These are phyloP conservation scores for Tuber indicum DNA, from an alignment of 495 filamentous ascomycete species.

Conservation along the genomic window DNA sequence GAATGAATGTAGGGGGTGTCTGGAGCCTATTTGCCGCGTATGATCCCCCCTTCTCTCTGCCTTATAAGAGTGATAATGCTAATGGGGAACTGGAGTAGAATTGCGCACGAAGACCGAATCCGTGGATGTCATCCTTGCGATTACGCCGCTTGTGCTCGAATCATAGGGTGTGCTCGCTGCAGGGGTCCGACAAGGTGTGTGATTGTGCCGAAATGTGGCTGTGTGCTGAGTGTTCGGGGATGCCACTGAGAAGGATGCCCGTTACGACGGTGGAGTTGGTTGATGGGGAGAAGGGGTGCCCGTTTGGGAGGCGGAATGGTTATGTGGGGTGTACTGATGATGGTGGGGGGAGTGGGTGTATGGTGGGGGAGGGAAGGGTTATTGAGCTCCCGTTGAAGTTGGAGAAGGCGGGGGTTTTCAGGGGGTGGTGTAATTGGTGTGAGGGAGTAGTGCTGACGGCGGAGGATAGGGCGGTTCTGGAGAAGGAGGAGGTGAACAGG, in stretches of 20 bases:
- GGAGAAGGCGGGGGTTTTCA: constrained; percentile 3
- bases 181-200: constrained; percentile 12
- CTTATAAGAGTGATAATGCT: background rate
- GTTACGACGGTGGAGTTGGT: background rate
- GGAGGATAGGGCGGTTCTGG: constrained; percentile 18
- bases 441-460: constrained; percentile 20
- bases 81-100: constrained; percentile 10
- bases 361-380: background rate
- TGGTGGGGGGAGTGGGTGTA: background rate
- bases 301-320: constrained; percentile 11
- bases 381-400: background rate
- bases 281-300: constrained; percentile 9
- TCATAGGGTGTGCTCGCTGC: constrained; percentile 4
- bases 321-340: background rate
- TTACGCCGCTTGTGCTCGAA: constrained; percentile 21
- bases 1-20: constrained; percentile 18
- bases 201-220: constrained; percentile 21
- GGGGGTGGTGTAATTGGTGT: constrained; percentile 35
- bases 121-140: constrained; percentile 10
- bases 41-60: background rate
- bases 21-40: constrained; percentile 26
- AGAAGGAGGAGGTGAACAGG: background rate
- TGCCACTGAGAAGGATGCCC: background rate
- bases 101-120: constrained; percentile 23
- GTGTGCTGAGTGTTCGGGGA: constrained; percentile 15